A percentile compares a stretch with the other conserved stretches of the same genome.
Conservation (phyloP, 306 rosid species). For the Cucurbita moschata region DNA sequence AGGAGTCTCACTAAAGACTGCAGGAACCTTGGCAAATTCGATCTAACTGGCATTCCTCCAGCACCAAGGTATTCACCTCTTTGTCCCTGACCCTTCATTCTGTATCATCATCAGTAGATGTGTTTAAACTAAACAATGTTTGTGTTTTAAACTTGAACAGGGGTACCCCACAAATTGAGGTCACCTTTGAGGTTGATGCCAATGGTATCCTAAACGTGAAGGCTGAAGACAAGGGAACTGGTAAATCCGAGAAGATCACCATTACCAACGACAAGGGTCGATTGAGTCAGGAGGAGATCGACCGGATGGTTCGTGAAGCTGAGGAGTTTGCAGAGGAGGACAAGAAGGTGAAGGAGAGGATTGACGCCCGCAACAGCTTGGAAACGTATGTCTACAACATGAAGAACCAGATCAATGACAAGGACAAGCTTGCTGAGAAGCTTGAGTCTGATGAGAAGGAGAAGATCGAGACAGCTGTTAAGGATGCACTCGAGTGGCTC, state of each 20-base stretch:
- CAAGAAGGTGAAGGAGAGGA: conserved; percentile 90
- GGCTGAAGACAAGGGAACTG: conserved; percentile 99
- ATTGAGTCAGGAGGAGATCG: conserved; percentile 88
- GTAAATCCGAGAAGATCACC: conserved; percentile 95
- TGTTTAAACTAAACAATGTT: neutral
- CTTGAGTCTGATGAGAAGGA: conserved; percentile 92
- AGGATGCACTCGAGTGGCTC: conserved; percentile 93
- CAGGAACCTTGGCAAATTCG: conserved; percentile 88
- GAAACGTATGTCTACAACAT: conserved; percentile 90
- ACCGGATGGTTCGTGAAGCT: conserved; percentile 90
- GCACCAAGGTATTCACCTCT: conserved; percentile 68
- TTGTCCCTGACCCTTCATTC: neutral
- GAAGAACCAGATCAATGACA: conserved; percentile 85
- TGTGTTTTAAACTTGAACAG: conserved; percentile 22
- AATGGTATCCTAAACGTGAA: conserved; percentile 85
- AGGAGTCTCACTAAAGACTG: conserved; percentile 99
- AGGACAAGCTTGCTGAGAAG: conserved; percentile 96
- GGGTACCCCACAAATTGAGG: conserved; percentile 99
- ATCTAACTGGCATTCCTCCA: conserved; percentile 83
- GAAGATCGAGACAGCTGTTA: conserved; percentile 73
- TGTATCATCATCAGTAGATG: neutral
- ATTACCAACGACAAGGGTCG: conserved; percentile 97
- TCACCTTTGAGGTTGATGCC: conserved; percentile 96
- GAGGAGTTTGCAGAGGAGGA: conserved; percentile 96
- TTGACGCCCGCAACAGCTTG: conserved; percentile 78